Percentiles rank a stretch among this genome's conserved stretches.
These are phyloP conservation scores for Aspergillus tubingensis DNA, from an alignment of 2,329 filamentous ascomycete genomes.

Conservation along the genomic window DNA sequence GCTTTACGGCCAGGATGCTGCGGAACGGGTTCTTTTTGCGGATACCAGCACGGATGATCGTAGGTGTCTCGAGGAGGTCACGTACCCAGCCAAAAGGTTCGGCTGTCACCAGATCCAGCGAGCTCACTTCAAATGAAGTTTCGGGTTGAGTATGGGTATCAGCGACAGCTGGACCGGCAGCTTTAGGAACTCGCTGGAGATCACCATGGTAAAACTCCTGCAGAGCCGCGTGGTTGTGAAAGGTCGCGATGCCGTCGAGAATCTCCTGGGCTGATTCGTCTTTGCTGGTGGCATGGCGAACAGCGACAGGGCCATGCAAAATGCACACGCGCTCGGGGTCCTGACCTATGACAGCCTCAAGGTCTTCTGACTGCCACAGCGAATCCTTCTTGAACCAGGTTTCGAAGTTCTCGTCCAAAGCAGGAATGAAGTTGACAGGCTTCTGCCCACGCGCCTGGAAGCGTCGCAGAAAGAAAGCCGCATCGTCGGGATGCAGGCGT, in stretches of 20 bases:
- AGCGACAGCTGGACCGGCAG: background rate
- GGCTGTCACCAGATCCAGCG: background rate
- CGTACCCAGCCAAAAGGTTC: background rate
- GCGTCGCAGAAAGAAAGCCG: background rate
- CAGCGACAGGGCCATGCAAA: slow-evolving; percentile 7
- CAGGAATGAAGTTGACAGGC: slow-evolving; percentile 2
- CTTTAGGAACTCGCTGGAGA: background rate
- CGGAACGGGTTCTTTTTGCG: background rate
- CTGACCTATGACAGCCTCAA: slow-evolving; percentile 4
- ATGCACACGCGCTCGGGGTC: slow-evolving; percentile 7
- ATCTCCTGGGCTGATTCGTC: slow-evolving; percentile 6
- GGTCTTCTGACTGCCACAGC: slow-evolving; percentile 10
- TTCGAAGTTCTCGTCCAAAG: slow-evolving; percentile 8
- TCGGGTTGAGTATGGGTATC: too few species aligned
- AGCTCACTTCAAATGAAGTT: background rate
- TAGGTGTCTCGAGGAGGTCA: background rate
- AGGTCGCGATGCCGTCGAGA: background rate
- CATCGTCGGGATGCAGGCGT: slow-evolving; percentile 5
- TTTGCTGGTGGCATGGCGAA: background rate
- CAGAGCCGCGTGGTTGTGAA: background rate
- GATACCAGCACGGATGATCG: background rate
- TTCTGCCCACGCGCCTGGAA: slow-evolving; percentile 2
- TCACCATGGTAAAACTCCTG: background rate
- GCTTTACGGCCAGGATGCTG: background rate
- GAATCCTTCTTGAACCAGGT: slow-evolving; percentile 15